phyloP scores from a whole-genome alignment of 2,329 filamentous ascomycete species.

The Fusarium lyarnte region DNA sequence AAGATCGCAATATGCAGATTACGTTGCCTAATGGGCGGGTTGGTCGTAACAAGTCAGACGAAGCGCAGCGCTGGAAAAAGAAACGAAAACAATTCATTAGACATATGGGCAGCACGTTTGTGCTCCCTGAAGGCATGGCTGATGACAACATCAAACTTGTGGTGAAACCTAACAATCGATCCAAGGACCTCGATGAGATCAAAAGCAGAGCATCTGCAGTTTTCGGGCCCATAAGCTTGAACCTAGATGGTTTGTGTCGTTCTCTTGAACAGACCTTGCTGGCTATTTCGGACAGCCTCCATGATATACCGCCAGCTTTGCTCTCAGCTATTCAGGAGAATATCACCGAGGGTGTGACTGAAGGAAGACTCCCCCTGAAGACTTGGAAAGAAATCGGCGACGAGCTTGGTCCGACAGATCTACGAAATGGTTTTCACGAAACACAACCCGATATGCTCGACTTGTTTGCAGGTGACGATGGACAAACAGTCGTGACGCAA shows the following conservation, averaged over 20 bases:
- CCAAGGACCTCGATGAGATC: not conserved
- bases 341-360: slow-evolving; percentile 39
- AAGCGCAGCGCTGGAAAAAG: slow-evolving; percentile 43
- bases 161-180: slow-evolving; percentile 16
- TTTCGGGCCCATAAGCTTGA: slow-evolving; percentile 36
- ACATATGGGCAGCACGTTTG: slow-evolving; percentile 46
- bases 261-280: slow-evolving; percentile 34
- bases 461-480: slow-evolving; percentile 42
- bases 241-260: slow-evolving; percentile 37
- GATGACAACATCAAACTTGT: slow-evolving; percentile 40
- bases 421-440: slow-evolving; percentile 26
- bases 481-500: slow-evolving; percentile 45
- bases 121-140: slow-evolving; percentile 50
- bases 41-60: slow-evolving; percentile 39
- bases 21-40: slow-evolving; percentile 43
- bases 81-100: slow-evolving; percentile 44
- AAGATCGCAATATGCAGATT: slow-evolving; percentile 39
- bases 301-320: slow-evolving; percentile 42
- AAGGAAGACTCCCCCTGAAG: slow-evolving; percentile 43
- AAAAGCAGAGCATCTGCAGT: not conserved
- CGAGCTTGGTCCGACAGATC: not conserved
- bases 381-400: slow-evolving; percentile 48
- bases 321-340: slow-evolving; percentile 41
- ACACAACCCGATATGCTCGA: slow-evolving; percentile 45
- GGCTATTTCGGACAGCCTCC: slow-evolving; percentile 14